Evolutionary conservation across 345 rosid genomes (phyloP).

Genomic region (Lenwebbia sp.): DNA sequence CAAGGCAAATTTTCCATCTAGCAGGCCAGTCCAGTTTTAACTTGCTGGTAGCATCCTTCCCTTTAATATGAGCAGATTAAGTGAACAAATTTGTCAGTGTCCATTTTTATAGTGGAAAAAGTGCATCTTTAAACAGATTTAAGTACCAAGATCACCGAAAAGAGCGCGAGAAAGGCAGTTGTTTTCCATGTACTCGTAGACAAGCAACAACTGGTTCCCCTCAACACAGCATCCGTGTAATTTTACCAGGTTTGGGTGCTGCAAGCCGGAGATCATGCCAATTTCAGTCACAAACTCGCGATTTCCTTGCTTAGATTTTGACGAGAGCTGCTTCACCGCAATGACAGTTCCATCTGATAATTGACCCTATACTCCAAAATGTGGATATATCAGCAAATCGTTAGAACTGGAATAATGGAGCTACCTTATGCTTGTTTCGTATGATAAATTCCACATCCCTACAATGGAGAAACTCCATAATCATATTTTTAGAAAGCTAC

Average conservation of each 20-base stretch:
- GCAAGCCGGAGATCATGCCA: slow-evolving; percentile 69
- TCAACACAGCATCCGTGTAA: slow-evolving; percentile 72
- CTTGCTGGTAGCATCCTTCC: slow-evolving; percentile 30
- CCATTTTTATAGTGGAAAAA: neutral
- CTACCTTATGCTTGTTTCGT: neutral
- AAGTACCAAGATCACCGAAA: slow-evolving; percentile 31
- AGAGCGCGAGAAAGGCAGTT: slow-evolving; percentile 58
- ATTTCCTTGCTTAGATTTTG: slow-evolving; percentile 70
- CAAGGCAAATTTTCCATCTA: slow-evolving; percentile 57
- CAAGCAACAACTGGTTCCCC: slow-evolving; percentile 54
- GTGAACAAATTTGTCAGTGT: neutral
- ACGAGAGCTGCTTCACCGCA: slow-evolving; percentile 65
- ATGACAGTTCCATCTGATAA: slow-evolving; percentile 57
- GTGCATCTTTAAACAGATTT: neutral
- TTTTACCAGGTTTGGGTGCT: slow-evolving; percentile 75
- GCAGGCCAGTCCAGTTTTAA: slow-evolving; percentile 66
- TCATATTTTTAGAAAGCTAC: neutral
- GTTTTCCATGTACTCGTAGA: slow-evolving; percentile 72
- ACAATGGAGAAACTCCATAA: neutral
- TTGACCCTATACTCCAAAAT: slow-evolving; percentile 35
- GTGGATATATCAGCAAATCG: neutral
- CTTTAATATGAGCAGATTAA: slow-evolving; percentile 13
- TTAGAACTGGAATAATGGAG: neutral
- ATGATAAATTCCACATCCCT: neutral
- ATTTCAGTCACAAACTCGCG: slow-evolving; percentile 70